Evolutionary conservation across 805 yeast species (phyloP), one percentile per base, ranked within the genome.

Genomic region (Nakazawaea peltata): DNA sequence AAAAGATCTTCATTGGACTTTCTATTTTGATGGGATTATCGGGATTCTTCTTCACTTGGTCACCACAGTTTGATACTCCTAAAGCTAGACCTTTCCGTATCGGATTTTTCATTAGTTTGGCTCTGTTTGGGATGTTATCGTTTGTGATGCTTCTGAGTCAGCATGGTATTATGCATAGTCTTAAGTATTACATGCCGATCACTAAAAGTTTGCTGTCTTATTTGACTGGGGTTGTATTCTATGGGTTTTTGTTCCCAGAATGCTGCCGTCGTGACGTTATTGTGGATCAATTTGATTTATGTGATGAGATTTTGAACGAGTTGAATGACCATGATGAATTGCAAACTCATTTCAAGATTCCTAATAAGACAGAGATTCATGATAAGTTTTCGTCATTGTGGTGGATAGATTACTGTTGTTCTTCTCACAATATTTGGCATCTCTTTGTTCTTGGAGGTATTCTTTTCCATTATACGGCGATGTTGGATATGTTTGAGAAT

Each of bases 391-490:
- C 58, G 24, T 75, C 86, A 1, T 53, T 82, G 15, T 90, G 81
- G 90, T 87, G 96, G 90, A 78, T 78, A 12, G 92, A 83, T 47
- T 82, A 81, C 53, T 54, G 71, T 19, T 65, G 78, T 36, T 70
- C 76, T 28, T 84, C 95, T 25, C 98, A 90, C 56, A 88, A 87
- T 49, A 64, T 90, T 21, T 90, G 98, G 98, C 98, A 90, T 59
- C 54, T 86, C 10, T 85, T 82, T 51, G 98, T 92, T 21, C 71
- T 92, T 13, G 67, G 82, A 18, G 98, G 98, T 2, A 77, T 86
- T n/a, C 56, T 82, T 28, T 94, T 94, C 22, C 97, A 90, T 56
- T 92, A 88, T 57, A 65, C 66, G 37, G 90, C 94, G 11, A 63
- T 86, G 26, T 61, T 85, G 42, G 77, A 74, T 39, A 79, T 88